These are phyloP conservation scores for Aspergillus campestris DNA, from an alignment of 495 filamentous ascomycete genomes.

Conservation along the genomic window DNA sequence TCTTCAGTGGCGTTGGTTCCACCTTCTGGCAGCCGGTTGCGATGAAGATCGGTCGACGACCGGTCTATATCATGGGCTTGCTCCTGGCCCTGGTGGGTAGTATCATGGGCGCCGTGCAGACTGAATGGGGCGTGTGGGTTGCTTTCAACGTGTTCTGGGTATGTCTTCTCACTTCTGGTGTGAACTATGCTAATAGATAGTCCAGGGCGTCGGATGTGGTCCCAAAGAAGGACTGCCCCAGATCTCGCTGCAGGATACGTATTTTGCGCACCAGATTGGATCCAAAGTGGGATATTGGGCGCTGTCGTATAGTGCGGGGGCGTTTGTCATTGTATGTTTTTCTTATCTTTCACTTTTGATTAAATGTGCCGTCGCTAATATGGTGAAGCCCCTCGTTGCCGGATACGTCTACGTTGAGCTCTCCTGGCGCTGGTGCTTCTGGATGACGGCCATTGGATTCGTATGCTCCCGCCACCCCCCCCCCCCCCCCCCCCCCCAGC, in stretches of 20 bases:
- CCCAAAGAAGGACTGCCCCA: background rate
- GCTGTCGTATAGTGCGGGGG: background rate
- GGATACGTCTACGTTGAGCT: slow-evolving; percentile 1
- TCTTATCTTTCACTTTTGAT: background rate
- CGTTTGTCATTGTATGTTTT: background rate
- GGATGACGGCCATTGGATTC: background rate
- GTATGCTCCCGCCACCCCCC: background rate
- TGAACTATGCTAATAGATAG: background rate
- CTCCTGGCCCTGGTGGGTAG: background rate
- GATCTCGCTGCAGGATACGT: slow-evolving; percentile 1
- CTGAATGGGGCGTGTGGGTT: background rate
- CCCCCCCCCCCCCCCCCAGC: too few species aligned
- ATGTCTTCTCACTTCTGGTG: background rate
- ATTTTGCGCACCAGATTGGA: slow-evolving; percentile 1
- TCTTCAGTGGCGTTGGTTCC: background rate
- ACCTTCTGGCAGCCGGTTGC: background rate
- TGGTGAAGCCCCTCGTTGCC: background rate
- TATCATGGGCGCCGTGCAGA: background rate
- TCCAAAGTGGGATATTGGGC: slow-evolving; percentile 2
- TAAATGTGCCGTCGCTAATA: background rate
- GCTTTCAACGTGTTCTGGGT: slow-evolving; percentile 1
- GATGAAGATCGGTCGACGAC: slow-evolving; percentile 1
- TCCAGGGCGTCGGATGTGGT: slow-evolving; percentile 1
- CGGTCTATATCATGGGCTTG: background rate
- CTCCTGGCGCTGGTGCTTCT: slow-evolving; percentile 1